Evolutionary conservation across 176 grass and related monocot species (phyloP).

Genomic region (Carex pumila): DNA sequence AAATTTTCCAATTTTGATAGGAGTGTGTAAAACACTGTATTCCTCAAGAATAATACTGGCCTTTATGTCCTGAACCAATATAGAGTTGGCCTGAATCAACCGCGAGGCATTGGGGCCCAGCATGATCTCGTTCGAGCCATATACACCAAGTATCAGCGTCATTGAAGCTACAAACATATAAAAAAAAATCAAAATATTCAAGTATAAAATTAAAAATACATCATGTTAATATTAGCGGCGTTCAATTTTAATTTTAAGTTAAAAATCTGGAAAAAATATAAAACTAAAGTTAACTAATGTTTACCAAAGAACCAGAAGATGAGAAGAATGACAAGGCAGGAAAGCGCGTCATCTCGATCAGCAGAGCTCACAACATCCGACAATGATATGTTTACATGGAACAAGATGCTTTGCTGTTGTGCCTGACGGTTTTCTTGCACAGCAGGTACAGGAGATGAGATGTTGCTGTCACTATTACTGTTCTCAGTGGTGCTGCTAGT

Average conservation of each 20-base stretch:
- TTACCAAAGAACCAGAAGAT: conserved; percentile 45
- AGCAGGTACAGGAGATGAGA: background rate
- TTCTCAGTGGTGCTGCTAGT: background rate
- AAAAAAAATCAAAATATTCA: background rate
- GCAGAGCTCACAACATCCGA: background rate
- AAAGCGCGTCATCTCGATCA: conserved; percentile 29
- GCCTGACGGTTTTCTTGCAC: background rate
- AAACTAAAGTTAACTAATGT: background rate
- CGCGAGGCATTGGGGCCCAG: conserved; percentile 40
- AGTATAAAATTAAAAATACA: background rate
- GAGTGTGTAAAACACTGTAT: background rate
- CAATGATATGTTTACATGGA: background rate
- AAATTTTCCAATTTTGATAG: background rate
- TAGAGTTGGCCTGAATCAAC: conserved; percentile 40
- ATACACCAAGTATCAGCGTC: conserved; percentile 44
- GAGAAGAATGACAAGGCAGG: conserved; percentile 41
- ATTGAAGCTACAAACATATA: conserved; percentile 29
- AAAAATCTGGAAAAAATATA: background rate
- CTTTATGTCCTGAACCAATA: conserved; percentile 37
- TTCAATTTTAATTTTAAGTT: background rate
- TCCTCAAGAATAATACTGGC: background rate
- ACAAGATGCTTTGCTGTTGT: conserved; percentile 1
- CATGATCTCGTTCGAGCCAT: conserved; percentile 34
- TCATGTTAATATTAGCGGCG: background rate
- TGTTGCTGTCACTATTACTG: too few relatives aligned